Percentiles rank a stretch among this genome's conserved stretches.
Evolutionary conservation across 371 early-diverging fungal genomes (phyloP).

Genomic region (Zancudomyces culisetae): DNA sequence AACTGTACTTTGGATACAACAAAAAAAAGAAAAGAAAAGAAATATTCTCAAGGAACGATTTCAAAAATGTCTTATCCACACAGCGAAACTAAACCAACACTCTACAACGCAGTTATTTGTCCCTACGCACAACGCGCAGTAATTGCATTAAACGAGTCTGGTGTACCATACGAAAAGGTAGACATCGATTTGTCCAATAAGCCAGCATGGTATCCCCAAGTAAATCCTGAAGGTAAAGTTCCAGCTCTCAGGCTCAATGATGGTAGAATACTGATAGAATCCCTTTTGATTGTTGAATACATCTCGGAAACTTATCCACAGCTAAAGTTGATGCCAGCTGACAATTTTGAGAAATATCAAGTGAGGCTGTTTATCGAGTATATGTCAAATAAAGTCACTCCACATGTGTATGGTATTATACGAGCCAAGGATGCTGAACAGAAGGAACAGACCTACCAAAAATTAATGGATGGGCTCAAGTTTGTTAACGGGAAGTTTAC

Average conservation of each 20-base stretch:
- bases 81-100: conserved; percentile 4
- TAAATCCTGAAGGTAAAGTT: conserved; percentile 49
- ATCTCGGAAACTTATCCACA: conserved; percentile 56
- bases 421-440: conserved; percentile 11
- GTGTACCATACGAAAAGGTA: conserved; percentile 26
- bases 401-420: conserved; percentile 18
- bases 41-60: too few species aligned
- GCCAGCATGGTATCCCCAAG: conserved; percentile 34
- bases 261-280: conserved; percentile 42
- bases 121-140: conserved; percentile 43
- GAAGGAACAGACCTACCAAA: conserved; percentile 2
- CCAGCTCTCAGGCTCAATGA: conserved; percentile 47
- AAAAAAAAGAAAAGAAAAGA: too few species aligned
- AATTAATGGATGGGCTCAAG: background rate
- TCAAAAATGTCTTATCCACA: too few species aligned
- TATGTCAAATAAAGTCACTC: conserved; percentile 2
- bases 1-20: too few species aligned
- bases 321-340: conserved; percentile 44
- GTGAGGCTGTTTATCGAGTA: conserved; percentile 46
- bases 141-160: conserved; percentile 31
- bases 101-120: conserved; percentile 31
- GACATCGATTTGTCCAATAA: conserved; percentile 40
- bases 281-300: conserved; percentile 67
- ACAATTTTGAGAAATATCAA: conserved; percentile 29
- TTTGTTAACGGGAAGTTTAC: conserved; percentile 19